Base-by-base conservation (phyloP, 768 basidiomycete genomes). In the Lepiota venenata region DNA sequence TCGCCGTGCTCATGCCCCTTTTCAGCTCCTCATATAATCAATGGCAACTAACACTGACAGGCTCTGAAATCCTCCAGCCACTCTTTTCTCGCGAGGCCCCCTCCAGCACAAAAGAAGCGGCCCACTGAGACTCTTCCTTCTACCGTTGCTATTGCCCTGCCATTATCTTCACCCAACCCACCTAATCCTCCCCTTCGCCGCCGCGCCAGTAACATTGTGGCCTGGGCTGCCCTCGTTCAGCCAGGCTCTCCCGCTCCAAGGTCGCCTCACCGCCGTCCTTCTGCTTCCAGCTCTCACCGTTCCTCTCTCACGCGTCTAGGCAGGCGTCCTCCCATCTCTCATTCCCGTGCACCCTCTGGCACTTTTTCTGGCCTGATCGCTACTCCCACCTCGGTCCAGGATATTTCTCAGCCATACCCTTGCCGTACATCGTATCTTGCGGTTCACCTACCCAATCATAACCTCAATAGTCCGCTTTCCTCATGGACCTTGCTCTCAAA, bases 141-240 rank as follows among this genome's bases (percentile, higher is more conserved):
- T 9, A 56, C 68, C 11, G 37, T 56, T 18, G 55, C 56, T 25
- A 15, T 45, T 45, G 21, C 36, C 32, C 32, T 47, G 16, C 37
- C 52, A 27, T 32, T 40, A 44, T 47, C 52, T 41, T 12, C 16
- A 15, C 56, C 58, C 9, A 57, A 54, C 20, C 58, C 61, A 10
- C 50, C 53, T 2, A 43, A 45, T 9, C 64, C 67, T 50, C 53
- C 57, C 47, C 42, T 60, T 57, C 59, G 63, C 57, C 60, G 59
- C 53, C 72, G 73, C 58, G 76, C 80, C 18, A 74, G 70, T 49
- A 76, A 80, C 1, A 86, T 89, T 43, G 62, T 77, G 14, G 59
- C 79, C 37, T 91, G 88, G 88, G 84, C 81, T 4, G 69, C 80
- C 16, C 74, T 71, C 58, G 84, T 90, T 51, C 81, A 85, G 53